These are phyloP conservation scores for Dipteronia dyeriana DNA, from an alignment of 345 rosid genomes.

Conservation along the genomic window DNA sequence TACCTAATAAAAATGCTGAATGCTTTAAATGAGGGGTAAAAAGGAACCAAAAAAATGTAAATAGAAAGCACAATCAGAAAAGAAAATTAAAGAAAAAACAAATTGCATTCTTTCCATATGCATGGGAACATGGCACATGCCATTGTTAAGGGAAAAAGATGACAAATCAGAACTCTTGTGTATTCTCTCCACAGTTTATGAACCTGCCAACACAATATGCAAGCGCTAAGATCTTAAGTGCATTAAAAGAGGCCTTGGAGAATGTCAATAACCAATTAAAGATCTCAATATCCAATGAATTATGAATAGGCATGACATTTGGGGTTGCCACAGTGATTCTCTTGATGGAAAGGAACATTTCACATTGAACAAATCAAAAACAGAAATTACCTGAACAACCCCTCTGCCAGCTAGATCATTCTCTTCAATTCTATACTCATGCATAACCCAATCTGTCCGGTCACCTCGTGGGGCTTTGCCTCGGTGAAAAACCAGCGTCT, in stretches of 20 bases:
- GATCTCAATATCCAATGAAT: background rate
- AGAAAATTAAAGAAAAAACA: too few species aligned
- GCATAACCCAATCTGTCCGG: slow-evolving; percentile 89
- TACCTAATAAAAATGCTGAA: background rate
- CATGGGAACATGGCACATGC: background rate
- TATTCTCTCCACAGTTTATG: background rate
- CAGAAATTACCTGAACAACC: slow-evolving; percentile 28
- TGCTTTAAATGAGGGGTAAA: too few species aligned
- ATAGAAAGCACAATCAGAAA: background rate
- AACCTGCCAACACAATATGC: background rate
- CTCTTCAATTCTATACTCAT: slow-evolving; percentile 63
- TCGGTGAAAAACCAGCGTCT: slow-evolving; percentile 57
- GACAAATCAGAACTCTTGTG: background rate
- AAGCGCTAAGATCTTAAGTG: background rate
- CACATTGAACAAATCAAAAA: background rate
- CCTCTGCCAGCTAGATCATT: slow-evolving; percentile 31
- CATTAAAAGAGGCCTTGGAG: background rate
- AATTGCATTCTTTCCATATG: background rate
- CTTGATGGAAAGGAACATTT: background rate
- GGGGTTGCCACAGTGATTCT: background rate
- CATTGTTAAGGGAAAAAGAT: background rate
- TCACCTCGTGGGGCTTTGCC: slow-evolving; percentile 53
- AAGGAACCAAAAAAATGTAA: too few species aligned
- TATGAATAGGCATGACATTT: background rate
- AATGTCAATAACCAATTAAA: background rate